These are phyloP conservation scores for Protomyces inouyei DNA, from an alignment of 1,139 yeast genomes.

Conservation along the genomic window DNA sequence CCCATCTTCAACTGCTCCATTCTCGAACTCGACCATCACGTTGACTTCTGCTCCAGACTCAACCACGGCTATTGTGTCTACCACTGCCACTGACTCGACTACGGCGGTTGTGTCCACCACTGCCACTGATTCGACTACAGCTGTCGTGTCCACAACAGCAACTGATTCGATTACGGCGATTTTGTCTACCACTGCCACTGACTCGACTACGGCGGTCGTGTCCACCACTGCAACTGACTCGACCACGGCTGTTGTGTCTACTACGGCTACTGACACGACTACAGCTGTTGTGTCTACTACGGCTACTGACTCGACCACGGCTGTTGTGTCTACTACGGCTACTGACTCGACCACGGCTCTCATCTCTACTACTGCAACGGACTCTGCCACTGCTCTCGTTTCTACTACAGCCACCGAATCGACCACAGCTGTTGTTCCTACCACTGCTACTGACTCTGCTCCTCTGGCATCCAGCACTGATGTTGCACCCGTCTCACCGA, in stretches of 20 bases:
- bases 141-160: background rate
- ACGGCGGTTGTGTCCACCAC: background rate
- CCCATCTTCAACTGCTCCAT: background rate
- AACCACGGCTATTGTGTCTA: background rate
- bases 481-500: background rate
- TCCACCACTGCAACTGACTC: background rate
- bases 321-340: background rate
- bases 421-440: background rate
- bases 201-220: background rate
- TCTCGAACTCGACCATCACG: background rate
- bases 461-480: background rate
- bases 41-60: background rate
- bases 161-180: background rate
- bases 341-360: background rate
- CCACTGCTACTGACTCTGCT: background rate
- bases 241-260: background rate
- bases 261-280: background rate
- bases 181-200: background rate
- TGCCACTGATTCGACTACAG: background rate
- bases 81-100: background rate
- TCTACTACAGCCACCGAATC: background rate
- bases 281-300: background rate
- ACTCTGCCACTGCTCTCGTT: background rate
- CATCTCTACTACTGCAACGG: background rate
- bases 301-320: background rate